These are phyloP conservation scores for Phytophthora pseudosyringae DNA, from an alignment of 352 stramenopile species.

Conservation along the genomic window DNA sequence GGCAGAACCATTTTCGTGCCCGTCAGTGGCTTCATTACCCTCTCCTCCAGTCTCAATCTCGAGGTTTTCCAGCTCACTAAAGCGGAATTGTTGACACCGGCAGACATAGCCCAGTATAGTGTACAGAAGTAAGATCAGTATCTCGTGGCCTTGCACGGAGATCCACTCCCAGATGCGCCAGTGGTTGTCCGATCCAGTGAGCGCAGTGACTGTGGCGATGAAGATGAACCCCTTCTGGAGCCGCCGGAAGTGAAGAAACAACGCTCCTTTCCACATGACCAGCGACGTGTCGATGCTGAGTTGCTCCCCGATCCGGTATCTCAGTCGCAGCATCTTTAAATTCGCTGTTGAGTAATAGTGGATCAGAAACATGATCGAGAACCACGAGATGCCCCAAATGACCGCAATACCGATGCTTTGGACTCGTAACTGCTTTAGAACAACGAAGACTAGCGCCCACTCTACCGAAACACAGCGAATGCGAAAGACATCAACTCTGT, in stretches of 20 bases:
- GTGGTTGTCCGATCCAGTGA: conserved; percentile 40
- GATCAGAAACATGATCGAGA: conserved; percentile 55
- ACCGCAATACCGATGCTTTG: conserved; percentile 52
- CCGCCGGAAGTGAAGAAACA: conserved; percentile 61
- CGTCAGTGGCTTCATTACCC: background rate
- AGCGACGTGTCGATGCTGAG: conserved; percentile 50
- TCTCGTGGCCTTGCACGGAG: conserved; percentile 47
- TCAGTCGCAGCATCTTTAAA: conserved; percentile 66
- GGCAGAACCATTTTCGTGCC: conserved; percentile 3
- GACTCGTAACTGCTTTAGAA: conserved; percentile 51
- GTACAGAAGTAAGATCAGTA: conserved; percentile 50
- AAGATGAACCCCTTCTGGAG: conserved; percentile 58
- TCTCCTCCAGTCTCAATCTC: conserved; percentile 15
- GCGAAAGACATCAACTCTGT: conserved; percentile 48
- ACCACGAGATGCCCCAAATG: conserved; percentile 60
- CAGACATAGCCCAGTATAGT: conserved; percentile 56
- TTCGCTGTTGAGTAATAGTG: conserved; percentile 69
- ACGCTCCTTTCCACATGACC: conserved; percentile 62
- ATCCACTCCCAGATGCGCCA: conserved; percentile 45
- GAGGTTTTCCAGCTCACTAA: conserved; percentile 46
- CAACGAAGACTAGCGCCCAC: conserved; percentile 50
- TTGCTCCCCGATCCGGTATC: conserved; percentile 57
- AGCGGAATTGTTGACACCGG: conserved; percentile 61
- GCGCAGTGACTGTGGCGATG: conserved; percentile 44
- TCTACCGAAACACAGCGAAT: conserved; percentile 54